Base-by-base conservation (phyloP, 306 rosid species). In the Cercis canadensis region DNA sequence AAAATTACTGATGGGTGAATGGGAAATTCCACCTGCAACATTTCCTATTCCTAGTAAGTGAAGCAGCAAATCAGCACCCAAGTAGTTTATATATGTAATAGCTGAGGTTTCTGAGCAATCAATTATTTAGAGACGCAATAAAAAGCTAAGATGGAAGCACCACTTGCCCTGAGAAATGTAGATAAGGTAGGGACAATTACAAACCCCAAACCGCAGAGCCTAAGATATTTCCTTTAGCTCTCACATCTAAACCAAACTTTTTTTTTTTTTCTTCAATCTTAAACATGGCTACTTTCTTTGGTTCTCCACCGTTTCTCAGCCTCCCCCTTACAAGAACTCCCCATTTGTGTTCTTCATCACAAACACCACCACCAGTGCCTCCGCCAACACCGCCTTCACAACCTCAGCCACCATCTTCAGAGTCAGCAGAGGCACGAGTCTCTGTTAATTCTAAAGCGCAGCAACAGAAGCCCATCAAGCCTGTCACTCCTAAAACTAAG, bases 231-330 rank as follows among this genome's bases (percentile, higher is more conserved):
- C 34, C 49, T 3, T 21, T 32, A 4, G 2, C 45, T 19, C 17
- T 47, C 68, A 36, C 53, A 68, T 67, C 86, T 70, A 66, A 45
- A 60, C 76, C 61, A 33, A 62, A 44, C 62, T 70, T 49, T 39
- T 15, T 32, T 72, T 33, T 36, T 13, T 50, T n/a, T 45, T 43
- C 50, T 41, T 47, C 3, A 1, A 57, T 62, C 53, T 58, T 45
- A n/a, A 79, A 47, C 68, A 89, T 91, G 97, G 97, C 99, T 62
- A 56, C 99, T 37, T 75, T 86, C 81, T 89, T 85, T 62, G 85
- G 87, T 61, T 86, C 96, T 31, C 82, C 89, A 11, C 73, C 95
- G 72, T 57, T 86, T 83, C 75, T 87, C 75, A 84, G 95, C 69
- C 89, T 82, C 66, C 90, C 89, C 10, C 67, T 70, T 8, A 68